Conservation (phyloP, 2,329 filamentous ascomycete species). For the Trichoderma sp. region DNA sequence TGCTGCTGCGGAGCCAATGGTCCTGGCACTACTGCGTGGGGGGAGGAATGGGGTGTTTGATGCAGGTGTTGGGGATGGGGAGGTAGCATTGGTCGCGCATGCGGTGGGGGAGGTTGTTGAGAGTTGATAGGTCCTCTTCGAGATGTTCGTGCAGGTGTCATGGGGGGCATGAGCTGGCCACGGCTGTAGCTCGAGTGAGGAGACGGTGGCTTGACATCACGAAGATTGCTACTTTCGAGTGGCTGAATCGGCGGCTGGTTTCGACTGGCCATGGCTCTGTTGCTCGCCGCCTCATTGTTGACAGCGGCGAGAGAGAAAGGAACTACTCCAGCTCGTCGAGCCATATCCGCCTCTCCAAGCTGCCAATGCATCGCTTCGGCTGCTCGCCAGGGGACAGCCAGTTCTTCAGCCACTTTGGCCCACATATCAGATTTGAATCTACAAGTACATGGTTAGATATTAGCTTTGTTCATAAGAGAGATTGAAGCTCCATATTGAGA, state of each 20-base stretch:
- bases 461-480: background rate
- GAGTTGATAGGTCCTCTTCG: constrained; percentile 43
- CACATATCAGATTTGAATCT: constrained; percentile 99
- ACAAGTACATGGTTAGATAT: constrained; percentile 18
- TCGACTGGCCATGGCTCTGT: constrained; percentile 43
- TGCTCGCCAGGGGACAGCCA: constrained; percentile 92
- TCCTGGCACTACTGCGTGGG: constrained; percentile 10
- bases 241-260: constrained; percentile 49
- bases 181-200: constrained; percentile 46
- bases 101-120: constrained; percentile 36
- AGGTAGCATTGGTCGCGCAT: constrained; percentile 15
- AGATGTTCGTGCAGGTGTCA: constrained; percentile 40
- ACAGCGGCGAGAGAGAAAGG: constrained; percentile 73
- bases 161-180: constrained; percentile 37
- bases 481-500: background rate
- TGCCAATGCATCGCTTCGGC: constrained; percentile 99
- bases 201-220: constrained; percentile 47
- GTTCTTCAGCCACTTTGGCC: constrained; percentile 92
- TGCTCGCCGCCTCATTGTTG: constrained; percentile 48
- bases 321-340: constrained; percentile 82
- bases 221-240: constrained; percentile 48
- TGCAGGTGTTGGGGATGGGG: constrained; percentile 30
- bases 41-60: constrained; percentile 26
- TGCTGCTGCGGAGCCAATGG: constrained; percentile 34
- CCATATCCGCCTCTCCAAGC: constrained; percentile 91